Base-by-base conservation (phyloP, 2,329 filamentous ascomycete species). In the Xylariaceae sp. region DNA sequence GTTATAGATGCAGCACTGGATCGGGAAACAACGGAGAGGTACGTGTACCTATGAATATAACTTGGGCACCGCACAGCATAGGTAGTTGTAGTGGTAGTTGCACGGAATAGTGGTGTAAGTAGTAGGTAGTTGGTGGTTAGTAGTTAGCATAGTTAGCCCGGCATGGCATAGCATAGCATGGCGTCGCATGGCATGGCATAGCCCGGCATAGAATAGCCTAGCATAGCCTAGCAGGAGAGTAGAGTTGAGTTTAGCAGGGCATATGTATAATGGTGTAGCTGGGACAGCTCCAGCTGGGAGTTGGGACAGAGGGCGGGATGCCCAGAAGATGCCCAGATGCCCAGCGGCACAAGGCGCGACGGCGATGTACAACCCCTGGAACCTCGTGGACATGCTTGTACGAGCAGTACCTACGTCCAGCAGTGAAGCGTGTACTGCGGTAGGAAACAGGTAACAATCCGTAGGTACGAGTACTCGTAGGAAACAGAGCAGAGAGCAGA, bases 1-100 rank as follows among this genome's bases (percentile, higher is more conserved):
- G 56, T 60, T 60, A 64, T 18, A 34, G 50, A 48, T 54, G 56
- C 55, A 54, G 39, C 47, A 57, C 51, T 48, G 51, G 45, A 45
- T 51, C 51, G 47, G 55, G 53, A 56, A 57, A 55, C 53, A 55
- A 48, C 17, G 37, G 35, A 23, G 48, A 61, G 34, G 56, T 60
- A 63, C 56, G 49, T 51, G 49, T 51, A 51, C 49, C 49, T 51
- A 51, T 51, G 49, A 35, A 34, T 9, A 51, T 51, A 51, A 6
- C 23, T 30, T 30, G 23, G 37, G 37, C 37, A 41, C 37, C 9
- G 37, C 37, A 41, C 37, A 30, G 23, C 23, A 30, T 5, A 30
- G 23, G 23, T 30, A 30, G 23, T 30, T 30, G 23, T 30, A 30
- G 23, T 30, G 5, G 23, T 30, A 30, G 23, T 30, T 30, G 23